These are phyloP conservation scores for Podospora conica DNA, from an alignment of 495 filamentous ascomycete genomes.

Conservation along the genomic window DNA sequence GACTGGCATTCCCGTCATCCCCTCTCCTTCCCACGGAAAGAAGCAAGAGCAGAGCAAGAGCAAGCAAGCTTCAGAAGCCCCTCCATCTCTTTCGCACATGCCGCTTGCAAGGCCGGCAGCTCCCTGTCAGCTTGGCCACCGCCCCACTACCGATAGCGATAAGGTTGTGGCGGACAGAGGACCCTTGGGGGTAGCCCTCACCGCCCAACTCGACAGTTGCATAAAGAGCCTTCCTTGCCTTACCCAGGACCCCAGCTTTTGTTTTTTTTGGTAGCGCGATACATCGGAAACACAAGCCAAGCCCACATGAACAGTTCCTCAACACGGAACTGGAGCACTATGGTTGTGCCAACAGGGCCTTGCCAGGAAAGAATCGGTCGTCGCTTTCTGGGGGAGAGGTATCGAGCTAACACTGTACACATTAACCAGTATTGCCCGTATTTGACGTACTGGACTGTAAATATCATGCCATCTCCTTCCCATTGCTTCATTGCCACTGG, in stretches of 20 bases:
- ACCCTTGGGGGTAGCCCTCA: background rate
- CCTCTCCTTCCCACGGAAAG: background rate
- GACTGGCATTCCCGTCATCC: too few species aligned
- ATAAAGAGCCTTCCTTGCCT: background rate
- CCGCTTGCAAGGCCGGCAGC: background rate
- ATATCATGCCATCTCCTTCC: too few species aligned
- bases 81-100: background rate
- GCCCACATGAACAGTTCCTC: too few species aligned
- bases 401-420: too few species aligned
- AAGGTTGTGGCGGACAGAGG: background rate
- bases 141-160: slow-evolving; percentile 13
- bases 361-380: too few species aligned
- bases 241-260: background rate
- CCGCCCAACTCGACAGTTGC: background rate
- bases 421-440: too few species aligned
- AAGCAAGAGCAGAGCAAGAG: background rate
- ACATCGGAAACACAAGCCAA: too few species aligned
- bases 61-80: background rate
- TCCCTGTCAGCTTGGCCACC: slow-evolving; percentile 5
- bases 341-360: too few species aligned
- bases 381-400: too few species aligned
- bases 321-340: too few species aligned
- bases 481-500: too few species aligned
- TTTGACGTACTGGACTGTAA: too few species aligned
- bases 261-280: background rate